Conservation (phyloP, 768 basidiomycete genomes). For the Amanita rubescens region DNA sequence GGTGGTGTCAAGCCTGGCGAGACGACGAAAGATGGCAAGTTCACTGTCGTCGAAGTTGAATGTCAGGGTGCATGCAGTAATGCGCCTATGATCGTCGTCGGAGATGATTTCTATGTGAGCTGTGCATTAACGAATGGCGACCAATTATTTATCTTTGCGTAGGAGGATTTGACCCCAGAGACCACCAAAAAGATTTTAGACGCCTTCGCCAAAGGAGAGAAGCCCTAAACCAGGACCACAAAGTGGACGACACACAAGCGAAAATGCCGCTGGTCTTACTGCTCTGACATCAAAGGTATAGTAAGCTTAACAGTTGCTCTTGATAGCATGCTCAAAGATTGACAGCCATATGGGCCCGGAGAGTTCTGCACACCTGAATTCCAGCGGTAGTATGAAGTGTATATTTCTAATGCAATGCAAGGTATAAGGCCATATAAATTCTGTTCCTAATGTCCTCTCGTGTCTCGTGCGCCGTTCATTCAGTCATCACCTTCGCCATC, state of each 20-base stretch:
- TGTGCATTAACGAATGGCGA: neutral
- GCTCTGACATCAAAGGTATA: slow-evolving; percentile 66
- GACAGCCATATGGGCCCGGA: slow-evolving; percentile 88
- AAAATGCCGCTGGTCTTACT: slow-evolving; percentile 90
- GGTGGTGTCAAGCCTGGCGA: slow-evolving; percentile 81
- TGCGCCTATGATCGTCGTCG: slow-evolving; percentile 93
- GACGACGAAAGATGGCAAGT: slow-evolving; percentile 94
- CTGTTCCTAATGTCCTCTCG: neutral
- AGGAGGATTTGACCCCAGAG: slow-evolving; percentile 81
- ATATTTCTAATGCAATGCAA: neutral
- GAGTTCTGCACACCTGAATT: slow-evolving; percentile 86
- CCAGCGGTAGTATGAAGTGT: slow-evolving; percentile 27
- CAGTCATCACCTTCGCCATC: slow-evolving; percentile 80
- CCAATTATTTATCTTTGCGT: slow-evolving; percentile 10
- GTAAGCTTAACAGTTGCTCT: neutral
- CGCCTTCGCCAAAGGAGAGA: slow-evolving; percentile 72
- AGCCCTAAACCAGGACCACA: slow-evolving; percentile 95
- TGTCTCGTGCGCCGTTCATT: slow-evolving; percentile 9
- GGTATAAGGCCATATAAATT: neutral
- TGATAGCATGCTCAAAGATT: slow-evolving; percentile 9
- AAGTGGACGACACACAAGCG: slow-evolving; percentile 76
- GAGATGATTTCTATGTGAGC: slow-evolving; percentile 93
- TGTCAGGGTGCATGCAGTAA: slow-evolving; percentile 98
- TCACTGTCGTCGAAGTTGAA: slow-evolving; percentile 96
- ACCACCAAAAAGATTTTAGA: slow-evolving; percentile 76